These are phyloP conservation scores for Cephalotrichum gorgonifer DNA, from an alignment of 2,329 filamentous ascomycete species.

Conservation along the genomic window DNA sequence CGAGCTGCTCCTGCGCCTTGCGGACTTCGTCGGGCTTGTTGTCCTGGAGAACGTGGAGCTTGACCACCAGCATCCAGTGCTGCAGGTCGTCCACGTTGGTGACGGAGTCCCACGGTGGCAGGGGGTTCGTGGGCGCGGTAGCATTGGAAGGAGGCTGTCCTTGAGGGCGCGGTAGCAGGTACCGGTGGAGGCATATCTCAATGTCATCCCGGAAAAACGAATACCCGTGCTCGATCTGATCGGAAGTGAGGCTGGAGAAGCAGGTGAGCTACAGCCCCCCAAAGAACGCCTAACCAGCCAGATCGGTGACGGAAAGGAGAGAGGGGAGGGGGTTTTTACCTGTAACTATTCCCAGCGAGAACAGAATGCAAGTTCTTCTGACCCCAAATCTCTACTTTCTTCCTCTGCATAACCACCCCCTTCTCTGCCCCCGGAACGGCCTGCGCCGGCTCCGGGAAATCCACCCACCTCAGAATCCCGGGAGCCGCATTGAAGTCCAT, in stretches of 20 bases:
- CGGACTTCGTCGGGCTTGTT: constrained; percentile 47
- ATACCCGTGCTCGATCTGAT: constrained; percentile 42
- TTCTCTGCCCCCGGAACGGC: constrained; percentile 17
- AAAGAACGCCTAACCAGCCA: background rate
- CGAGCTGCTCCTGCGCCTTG: constrained; percentile 41
- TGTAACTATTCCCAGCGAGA: constrained; percentile 41
- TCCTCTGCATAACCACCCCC: constrained; percentile 37
- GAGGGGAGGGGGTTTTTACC: constrained; percentile 25
- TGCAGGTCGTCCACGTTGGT: constrained; percentile 36
- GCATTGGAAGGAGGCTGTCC: constrained; percentile 13
- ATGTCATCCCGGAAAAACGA: constrained; percentile 42
- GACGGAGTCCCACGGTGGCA: constrained; percentile 37
- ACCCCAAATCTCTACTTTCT: constrained; percentile 45
- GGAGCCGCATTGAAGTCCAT: constrained; percentile 29
- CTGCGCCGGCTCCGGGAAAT: constrained; percentile 48
- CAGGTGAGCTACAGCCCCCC: background rate
- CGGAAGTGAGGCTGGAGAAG: constrained; percentile 35
- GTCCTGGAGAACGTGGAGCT: constrained; percentile 42
- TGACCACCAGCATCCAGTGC: constrained; percentile 46
- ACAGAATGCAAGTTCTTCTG: constrained; percentile 36
- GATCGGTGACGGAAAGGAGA: background rate
- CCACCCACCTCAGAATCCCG: constrained; percentile 46
- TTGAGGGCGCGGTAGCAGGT: constrained; percentile 25
- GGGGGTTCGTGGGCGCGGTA: constrained; percentile 12
- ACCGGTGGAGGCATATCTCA: constrained; percentile 42